These are phyloP conservation scores for Dioszegia aurantiaca DNA, from an alignment of 768 basidiomycete genomes.

Conservation along the genomic window DNA sequence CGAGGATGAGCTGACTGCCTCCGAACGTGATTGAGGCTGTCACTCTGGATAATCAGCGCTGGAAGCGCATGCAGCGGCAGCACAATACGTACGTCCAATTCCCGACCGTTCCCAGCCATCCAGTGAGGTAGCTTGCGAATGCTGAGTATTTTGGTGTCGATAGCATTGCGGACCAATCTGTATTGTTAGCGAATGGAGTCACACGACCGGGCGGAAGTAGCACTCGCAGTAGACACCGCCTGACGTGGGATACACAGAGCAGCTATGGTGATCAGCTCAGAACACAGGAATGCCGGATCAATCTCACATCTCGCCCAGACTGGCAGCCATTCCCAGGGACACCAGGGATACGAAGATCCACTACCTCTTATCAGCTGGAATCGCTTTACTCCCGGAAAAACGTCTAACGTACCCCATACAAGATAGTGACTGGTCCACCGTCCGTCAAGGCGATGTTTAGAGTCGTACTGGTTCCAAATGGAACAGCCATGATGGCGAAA, in stretches of 20 bases:
- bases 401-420: conserved; percentile 40
- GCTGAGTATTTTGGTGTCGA: conserved; percentile 59
- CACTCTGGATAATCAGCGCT: conserved; percentile 42
- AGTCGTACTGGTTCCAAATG: conserved; percentile 40
- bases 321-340: conserved; percentile 35
- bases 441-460: conserved; percentile 44
- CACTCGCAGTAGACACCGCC: conserved; percentile 46
- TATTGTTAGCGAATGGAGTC: background rate
- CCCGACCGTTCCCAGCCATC: conserved; percentile 68
- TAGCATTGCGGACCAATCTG: conserved; percentile 64
- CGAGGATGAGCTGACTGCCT: conserved; percentile 62
- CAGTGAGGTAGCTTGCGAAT: conserved; percentile 64
- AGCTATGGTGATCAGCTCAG: conserved; percentile 18
- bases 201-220: background rate
- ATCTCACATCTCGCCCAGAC: conserved; percentile 43
- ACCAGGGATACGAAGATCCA: conserved; percentile 42
- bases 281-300: background rate
- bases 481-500: conserved; percentile 49
- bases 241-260: conserved; percentile 46
- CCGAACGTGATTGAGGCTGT: conserved; percentile 68
- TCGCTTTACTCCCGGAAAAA: background rate
- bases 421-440: conserved; percentile 45
- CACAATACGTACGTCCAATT: conserved; percentile 64
- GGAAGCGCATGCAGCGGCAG: no score
- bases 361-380: conserved; percentile 17